These are phyloP conservation scores for Lumnitzera racemosa DNA, from an alignment of 345 rosid genomes.

Conservation along the genomic window DNA sequence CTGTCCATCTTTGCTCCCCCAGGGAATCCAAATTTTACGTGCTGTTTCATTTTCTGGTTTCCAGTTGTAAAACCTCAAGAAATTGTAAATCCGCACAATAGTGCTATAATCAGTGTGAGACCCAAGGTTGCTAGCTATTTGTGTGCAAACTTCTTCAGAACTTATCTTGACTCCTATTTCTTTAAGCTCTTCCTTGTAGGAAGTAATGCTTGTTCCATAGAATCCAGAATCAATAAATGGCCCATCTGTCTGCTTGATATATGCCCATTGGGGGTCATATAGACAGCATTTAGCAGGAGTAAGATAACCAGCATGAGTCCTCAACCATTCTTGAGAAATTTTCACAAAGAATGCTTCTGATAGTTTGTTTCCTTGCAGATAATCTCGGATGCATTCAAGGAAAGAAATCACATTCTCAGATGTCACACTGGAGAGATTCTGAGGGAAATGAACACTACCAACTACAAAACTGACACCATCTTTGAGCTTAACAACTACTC, in stretches of 20 bases:
- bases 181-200: slow-evolving; percentile 32
- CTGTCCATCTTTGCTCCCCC: slow-evolving; percentile 19
- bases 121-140: slow-evolving; percentile 35
- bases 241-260: slow-evolving; percentile 44
- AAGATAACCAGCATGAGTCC: no score
- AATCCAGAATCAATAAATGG: slow-evolving; percentile 61
- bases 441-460: slow-evolving; percentile 26
- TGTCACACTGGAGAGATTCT: slow-evolving; percentile 14
- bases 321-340: slow-evolving; percentile 3
- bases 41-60: slow-evolving; percentile 14
- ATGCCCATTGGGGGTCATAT: slow-evolving; percentile 13
- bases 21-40: slow-evolving; percentile 47
- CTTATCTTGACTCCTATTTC: slow-evolving; percentile 41
- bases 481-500: no score
- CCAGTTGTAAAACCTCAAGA: slow-evolving; percentile 31
- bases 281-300: no score
- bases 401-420: slow-evolving; percentile 29
- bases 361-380: slow-evolving; percentile 18
- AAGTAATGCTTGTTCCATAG: slow-evolving; percentile 32
- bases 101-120: slow-evolving; percentile 29
- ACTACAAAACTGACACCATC: no score
- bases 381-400: slow-evolving; percentile 33
- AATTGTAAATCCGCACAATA: slow-evolving; percentile 41
- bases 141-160: slow-evolving; percentile 12
- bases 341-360: slow-evolving; percentile 19